Evolutionary conservation across 108 stramenopile species (phyloP).

Genomic region (Cyclostephanos invisitatus): DNA sequence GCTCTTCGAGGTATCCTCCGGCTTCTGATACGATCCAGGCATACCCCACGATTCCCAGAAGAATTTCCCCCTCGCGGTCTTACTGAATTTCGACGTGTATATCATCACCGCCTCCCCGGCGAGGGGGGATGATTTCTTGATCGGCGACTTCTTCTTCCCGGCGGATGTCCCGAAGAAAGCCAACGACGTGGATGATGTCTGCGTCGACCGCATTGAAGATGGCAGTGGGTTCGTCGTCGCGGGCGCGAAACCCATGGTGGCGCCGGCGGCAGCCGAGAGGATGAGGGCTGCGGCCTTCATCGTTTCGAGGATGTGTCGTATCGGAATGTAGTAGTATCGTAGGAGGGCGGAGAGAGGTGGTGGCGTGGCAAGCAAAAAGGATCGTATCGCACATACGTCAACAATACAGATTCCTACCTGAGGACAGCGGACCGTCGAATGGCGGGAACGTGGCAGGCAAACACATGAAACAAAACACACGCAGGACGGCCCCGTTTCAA

Average conservation of each 20-base stretch:
- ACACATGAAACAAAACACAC: no score
- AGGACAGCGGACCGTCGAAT: no score
- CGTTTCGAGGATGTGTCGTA: no score
- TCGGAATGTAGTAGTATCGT: no score
- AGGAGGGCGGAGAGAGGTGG: no score
- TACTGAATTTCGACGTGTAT: slow-evolving; percentile 52
- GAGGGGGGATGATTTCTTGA: slow-evolving; percentile 39
- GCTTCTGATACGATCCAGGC: slow-evolving; percentile 44
- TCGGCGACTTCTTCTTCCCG: slow-evolving; percentile 22
- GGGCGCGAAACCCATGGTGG: slow-evolving; percentile 29
- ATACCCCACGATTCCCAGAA: slow-evolving; percentile 62
- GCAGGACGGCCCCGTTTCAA: no score
- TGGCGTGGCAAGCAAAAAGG: no score
- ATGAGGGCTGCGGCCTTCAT: slow-evolving; percentile 14
- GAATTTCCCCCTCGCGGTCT: slow-evolving; percentile 20
- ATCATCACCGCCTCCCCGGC: slow-evolving; percentile 60
- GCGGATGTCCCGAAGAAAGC: slow-evolving; percentile 32
- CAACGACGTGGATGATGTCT: slow-evolving; percentile 27
- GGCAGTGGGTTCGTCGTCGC: background rate
- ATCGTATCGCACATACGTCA: no score
- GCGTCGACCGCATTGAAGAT: background rate
- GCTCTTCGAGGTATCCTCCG: slow-evolving; percentile 8
- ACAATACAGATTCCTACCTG: no score
- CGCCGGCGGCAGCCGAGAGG: slow-evolving; percentile 2
- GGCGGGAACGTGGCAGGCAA: no score